phyloP scores from a whole-genome alignment of 179 eudicot genomes.

The Dionaea muscipula region DNA sequence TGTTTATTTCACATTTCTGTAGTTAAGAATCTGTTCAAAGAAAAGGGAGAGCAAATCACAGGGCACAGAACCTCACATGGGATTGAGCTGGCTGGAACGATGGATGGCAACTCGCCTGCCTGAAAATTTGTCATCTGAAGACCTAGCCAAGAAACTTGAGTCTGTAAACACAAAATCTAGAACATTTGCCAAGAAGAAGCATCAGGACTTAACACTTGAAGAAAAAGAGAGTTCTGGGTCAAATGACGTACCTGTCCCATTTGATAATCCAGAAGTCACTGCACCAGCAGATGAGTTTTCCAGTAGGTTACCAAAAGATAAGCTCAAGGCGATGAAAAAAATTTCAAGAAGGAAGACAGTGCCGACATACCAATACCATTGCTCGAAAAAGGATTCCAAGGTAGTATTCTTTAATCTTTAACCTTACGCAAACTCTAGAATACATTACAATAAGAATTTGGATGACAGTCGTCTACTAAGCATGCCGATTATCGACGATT shows the following conservation, averaged over 20 bases:
- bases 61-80: constrained; percentile 35
- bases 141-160: constrained; percentile 23
- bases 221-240: constrained; percentile 84
- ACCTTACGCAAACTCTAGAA: neutral
- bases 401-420: constrained; percentile 11
- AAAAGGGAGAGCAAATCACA: constrained; percentile 35
- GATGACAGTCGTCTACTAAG: neutral
- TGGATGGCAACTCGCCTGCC: constrained; percentile 82
- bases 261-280: constrained; percentile 14
- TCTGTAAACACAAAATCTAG: constrained; percentile 16
- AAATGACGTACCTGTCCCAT: constrained; percentile 48
- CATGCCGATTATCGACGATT: neutral
- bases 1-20: constrained; percentile 5
- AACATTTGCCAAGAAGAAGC: constrained; percentile 18
- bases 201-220: constrained; percentile 37
- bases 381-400: constrained; percentile 28
- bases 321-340: constrained; percentile 30
- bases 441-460: neutral
- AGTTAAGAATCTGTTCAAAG: constrained; percentile 68
- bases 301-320: constrained; percentile 17
- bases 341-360: constrained; percentile 46
- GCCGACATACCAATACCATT: constrained; percentile 30
- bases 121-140: constrained; percentile 30
- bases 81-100: constrained; percentile 80
- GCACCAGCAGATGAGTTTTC: constrained; percentile 17